phyloP scores from a whole-genome alignment of 768 basidiomycete species.

The Russula lepida region DNA sequence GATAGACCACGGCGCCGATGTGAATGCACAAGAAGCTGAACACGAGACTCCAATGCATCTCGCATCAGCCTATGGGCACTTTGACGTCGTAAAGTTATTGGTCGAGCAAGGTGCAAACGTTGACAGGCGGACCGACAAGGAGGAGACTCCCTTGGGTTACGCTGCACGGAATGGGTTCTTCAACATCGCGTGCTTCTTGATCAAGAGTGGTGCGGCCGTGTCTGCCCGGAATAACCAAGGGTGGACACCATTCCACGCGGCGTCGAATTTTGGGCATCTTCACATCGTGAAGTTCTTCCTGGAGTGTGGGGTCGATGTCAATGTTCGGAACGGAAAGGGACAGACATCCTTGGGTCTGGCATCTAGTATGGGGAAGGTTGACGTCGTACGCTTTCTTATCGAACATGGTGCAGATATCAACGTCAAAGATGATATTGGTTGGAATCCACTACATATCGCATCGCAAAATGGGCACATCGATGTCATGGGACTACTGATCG shows the following conservation, averaged over 20 bases:
- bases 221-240: background rate
- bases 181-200: background rate
- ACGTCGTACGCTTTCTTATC: background rate
- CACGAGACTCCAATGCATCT: background rate
- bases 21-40: background rate
- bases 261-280: background rate
- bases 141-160: background rate
- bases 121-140: background rate
- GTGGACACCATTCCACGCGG: background rate
- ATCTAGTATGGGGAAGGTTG: background rate
- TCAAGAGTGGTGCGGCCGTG: background rate
- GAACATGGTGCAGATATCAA: background rate
- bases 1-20: background rate
- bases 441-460: background rate
- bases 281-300: background rate
- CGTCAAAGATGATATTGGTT: background rate
- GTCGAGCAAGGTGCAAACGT: background rate
- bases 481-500: background rate
- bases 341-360: background rate
- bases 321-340: background rate
- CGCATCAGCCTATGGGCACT: background rate
- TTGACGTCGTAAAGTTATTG: background rate
- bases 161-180: background rate
- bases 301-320: background rate
- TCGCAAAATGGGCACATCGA: background rate